Evolutionary conservation across 208 protist species (phyloP), one percentile per base, ranked within the genome.

Genomic region (Borovskyia barvae): DNA sequence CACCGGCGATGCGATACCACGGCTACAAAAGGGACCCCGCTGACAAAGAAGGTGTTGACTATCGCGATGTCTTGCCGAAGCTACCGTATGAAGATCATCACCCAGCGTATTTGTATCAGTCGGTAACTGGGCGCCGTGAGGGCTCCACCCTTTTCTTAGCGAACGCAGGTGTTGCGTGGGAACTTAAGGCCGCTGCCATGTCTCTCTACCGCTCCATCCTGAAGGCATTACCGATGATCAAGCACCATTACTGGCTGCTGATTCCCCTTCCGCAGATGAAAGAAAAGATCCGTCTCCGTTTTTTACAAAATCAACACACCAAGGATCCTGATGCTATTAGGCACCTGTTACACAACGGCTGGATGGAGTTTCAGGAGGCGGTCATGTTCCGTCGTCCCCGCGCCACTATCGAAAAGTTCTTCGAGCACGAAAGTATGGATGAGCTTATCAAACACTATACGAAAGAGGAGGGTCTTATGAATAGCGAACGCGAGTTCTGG

Each of bases 321-420:
- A 87, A 89, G 42, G 88, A 95, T 61, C 82, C 83, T 26, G 88
- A 95, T 63, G 88, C 88, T 12, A 89, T 95, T 62, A 72, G 83
- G 5, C 88, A 95, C 59, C 62, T 95, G 39, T 67, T 95, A 43
- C 80, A 91, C 71, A 92, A 88, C 59, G 88, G 88, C 5, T 95
- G 88, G 85, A 84, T 92, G 79, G 88, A 95, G 67, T 95, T 85
- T 55, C 82, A 92, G 59, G 85, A 95, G 53, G 64, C 71, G 5
- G 73, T 90, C 55, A 77, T 92, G 66, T 92, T 90, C 56, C 70
- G 88, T 35, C 76, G 85, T 20, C 63, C 75, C 14, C 80, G 88
- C 42, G 85, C 85, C 19, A 80, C 85, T 0, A 80, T 92, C 2
- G 80, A 90, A 42, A 92, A 95, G 43, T 95, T 80, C 58, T 92